Conservation (phyloP, 768 basidiomycete species). For the Collybia sp. region DNA sequence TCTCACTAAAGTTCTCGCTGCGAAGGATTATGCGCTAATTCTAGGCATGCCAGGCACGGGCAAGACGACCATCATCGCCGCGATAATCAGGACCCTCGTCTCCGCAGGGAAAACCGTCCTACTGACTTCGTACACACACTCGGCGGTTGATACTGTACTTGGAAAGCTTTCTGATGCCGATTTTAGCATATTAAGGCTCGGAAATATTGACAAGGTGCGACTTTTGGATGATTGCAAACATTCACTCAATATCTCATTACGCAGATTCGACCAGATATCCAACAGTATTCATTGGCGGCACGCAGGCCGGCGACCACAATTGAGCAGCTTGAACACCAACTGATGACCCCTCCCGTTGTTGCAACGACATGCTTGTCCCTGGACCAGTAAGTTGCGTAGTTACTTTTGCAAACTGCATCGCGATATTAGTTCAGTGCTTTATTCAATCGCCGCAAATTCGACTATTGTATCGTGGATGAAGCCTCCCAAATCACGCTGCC, state of each 20-base stretch:
- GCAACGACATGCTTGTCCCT: slow-evolving; percentile 94
- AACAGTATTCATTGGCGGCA: slow-evolving; percentile 62
- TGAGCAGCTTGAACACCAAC: slow-evolving; percentile 77
- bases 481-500: slow-evolving; percentile 97
- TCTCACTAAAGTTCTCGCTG: slow-evolving; percentile 66
- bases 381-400: slow-evolving; percentile 68
- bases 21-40: slow-evolving; percentile 87
- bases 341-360: slow-evolving; percentile 88
- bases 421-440: slow-evolving; percentile 51
- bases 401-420: not conserved
- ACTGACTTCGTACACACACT: slow-evolving; percentile 93
- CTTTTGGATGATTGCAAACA: slow-evolving; percentile 1
- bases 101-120: slow-evolving; percentile 82
- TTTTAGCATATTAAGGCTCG: slow-evolving; percentile 77
- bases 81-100: slow-evolving; percentile 78
- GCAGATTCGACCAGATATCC: slow-evolving; percentile 82
- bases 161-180: slow-evolving; percentile 67
- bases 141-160: slow-evolving; percentile 96
- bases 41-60: slow-evolving; percentile 99
- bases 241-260: not conserved
- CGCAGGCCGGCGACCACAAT: slow-evolving; percentile 56
- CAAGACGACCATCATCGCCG: slow-evolving; percentile 92
- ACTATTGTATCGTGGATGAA: slow-evolving; percentile 97
- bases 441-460: slow-evolving; percentile 81
- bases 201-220: slow-evolving; percentile 86